Evolutionary conservation across 495 filamentous ascomycete species (phyloP), one percentile per base, ranked within the genome.

Genomic region (Tetracladium marchalianum): DNA sequence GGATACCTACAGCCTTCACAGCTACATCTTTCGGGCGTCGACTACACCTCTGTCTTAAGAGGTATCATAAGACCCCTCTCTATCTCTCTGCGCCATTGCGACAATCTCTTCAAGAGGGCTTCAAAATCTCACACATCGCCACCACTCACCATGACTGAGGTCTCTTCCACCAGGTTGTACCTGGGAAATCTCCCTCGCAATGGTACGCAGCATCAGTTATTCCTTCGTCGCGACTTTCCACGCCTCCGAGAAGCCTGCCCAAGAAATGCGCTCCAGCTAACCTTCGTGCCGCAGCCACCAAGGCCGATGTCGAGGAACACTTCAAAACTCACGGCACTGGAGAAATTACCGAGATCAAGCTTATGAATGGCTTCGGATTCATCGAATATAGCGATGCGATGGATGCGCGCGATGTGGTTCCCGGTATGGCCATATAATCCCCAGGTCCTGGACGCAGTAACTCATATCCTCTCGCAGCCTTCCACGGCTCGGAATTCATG

Each of bases 361-460:
- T 98, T 52, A 98, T 97, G 93, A 95, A 93, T 63, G 92, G 92
- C 53, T 98, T 98, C 61, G 92, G 92, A 64, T 98, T 98, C 68
- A 93, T 98, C 61, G 93, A 98, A 64, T 98, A 97, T 66, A 90
- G 96, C 63, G 92, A 95, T 73, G 77, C 87, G 34, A 82, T 94
- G 77, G 92, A 97, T 73, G 93, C 92, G 49, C 82, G 89, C 54
- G 92, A 97, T 67, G 87, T 97, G 36, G 92, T 98, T 50, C 92
- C 92, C 62, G 88, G 92, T 98, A 76, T 67, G 80, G 42, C 40
- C 45, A 15, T 17, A 44, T 49, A 11, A 39, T 62, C 18, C 40
- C 40, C 13, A 43, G 48, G 41, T 46, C 46, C 41, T 44, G 32
- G 22, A 43, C 19, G 39, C 44, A 44, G 41, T 43, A 36, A 49